These are phyloP conservation scores for Pseudonitzschia pungens DNA, from an alignment of 108 stramenopile genomes.

Conservation along the genomic window DNA sequence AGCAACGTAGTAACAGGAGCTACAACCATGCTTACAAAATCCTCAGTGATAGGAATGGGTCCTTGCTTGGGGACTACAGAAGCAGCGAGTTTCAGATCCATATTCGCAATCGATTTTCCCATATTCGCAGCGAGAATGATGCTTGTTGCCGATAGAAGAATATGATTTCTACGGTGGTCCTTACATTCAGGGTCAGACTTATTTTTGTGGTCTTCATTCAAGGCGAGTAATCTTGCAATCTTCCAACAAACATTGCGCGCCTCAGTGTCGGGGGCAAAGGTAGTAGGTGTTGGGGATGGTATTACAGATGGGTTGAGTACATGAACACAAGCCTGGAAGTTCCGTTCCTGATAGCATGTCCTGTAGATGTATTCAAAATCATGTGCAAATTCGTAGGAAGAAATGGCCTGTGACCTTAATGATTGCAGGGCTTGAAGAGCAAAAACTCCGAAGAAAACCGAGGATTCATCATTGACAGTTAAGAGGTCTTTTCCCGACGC, in stretches of 20 bases:
- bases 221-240: constrained; percentile 15
- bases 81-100: neutral
- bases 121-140: constrained; percentile 17
- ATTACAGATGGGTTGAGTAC: neutral
- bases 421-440: constrained; percentile 20
- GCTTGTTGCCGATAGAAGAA: constrained; percentile 12
- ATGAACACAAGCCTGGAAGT: constrained; percentile 4
- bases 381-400: constrained; percentile 7
- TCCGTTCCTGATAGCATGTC: constrained; percentile 9
- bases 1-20: constrained; percentile 1
- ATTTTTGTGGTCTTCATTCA: constrained; percentile 1
- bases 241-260: constrained; percentile 23
- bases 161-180: constrained; percentile 18
- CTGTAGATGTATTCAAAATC: constrained; percentile 16
- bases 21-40: constrained; percentile 2
- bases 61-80: neutral
- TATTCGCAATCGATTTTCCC: constrained; percentile 16
- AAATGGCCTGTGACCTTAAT: constrained; percentile 10
- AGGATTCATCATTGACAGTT: neutral
- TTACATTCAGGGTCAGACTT: constrained; percentile 17
- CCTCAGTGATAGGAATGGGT: neutral
- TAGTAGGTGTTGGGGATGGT: neutral
- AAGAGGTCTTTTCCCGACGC: constrained; percentile 12
- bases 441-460: constrained; percentile 15
- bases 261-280: constrained; percentile 18